These are phyloP conservation scores for Escallonia herrerae DNA, from an alignment of 129 eudicot genomes.

Conservation along the genomic window DNA sequence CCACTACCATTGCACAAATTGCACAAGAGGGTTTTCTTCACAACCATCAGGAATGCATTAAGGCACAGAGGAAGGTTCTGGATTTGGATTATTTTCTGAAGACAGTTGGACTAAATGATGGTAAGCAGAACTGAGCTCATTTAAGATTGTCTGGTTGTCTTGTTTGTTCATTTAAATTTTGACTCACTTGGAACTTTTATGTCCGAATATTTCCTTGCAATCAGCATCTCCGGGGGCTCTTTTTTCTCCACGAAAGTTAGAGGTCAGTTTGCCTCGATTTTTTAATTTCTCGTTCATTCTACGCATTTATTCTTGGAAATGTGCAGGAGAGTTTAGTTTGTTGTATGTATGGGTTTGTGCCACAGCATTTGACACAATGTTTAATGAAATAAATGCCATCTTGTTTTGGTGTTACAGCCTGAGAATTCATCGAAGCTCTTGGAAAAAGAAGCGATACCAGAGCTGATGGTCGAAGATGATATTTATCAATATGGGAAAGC, in stretches of 20 bases:
- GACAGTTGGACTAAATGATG: constrained; percentile 30
- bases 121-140: constrained; percentile 1
- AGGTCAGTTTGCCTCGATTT: background rate
- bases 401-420: background rate
- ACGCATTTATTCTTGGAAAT: background rate
- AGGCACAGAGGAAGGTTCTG: constrained; percentile 24
- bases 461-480: constrained; percentile 11
- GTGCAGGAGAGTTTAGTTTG: too few relatives aligned
- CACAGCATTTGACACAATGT: background rate
- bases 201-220: constrained; percentile 3
- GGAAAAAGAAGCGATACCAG: constrained; percentile 24
- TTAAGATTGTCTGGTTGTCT: background rate
- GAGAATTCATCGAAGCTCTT: constrained; percentile 7
- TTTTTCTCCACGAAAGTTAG: background rate
- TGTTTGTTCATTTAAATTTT: background rate
- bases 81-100: constrained; percentile 35
- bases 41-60: constrained; percentile 51
- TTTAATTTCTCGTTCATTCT: background rate
- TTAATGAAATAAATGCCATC: background rate
- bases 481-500: background rate
- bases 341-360: too few relatives aligned
- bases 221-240: constrained; percentile 1
- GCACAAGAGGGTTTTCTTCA: constrained; percentile 55
- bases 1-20: constrained; percentile 24
- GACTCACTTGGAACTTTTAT: background rate